A percentile compares a stretch with the other conserved stretches of the same genome.
Evolutionary conservation across 129 eudicot genomes (phyloP).

Genomic region (Glebionis coronaria): DNA sequence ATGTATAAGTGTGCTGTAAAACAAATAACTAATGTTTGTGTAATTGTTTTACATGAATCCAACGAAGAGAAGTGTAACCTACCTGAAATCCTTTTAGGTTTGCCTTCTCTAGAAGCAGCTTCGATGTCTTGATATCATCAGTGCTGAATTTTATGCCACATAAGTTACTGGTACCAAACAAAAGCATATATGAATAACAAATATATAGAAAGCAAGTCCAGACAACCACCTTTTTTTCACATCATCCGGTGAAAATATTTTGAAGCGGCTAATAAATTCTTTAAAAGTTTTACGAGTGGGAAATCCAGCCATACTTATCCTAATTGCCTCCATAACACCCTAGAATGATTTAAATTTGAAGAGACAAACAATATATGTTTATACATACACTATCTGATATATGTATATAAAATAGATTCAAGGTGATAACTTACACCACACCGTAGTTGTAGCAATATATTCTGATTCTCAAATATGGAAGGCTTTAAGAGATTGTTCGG

Average conservation of each 20-base stretch:
- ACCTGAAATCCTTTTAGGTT: slow-evolving; percentile 84
- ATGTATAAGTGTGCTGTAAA: neutral
- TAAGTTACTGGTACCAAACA: slow-evolving; percentile 6
- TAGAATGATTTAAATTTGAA: slow-evolving; percentile 24
- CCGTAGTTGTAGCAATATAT: slow-evolving; percentile 87
- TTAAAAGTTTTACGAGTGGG: slow-evolving; percentile 82
- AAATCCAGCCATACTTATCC: slow-evolving; percentile 95
- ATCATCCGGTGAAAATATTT: slow-evolving; percentile 66
- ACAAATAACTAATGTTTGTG: neutral
- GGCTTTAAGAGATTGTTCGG: slow-evolving; percentile 93
- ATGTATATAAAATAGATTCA: slow-evolving; percentile 8
- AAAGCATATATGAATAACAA: neutral
- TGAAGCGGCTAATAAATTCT: slow-evolving; percentile 68
- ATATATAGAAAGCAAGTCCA: neutral
- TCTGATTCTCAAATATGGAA: slow-evolving; percentile 69
- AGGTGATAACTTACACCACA: slow-evolving; percentile 75
- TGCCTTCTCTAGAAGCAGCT: slow-evolving; percentile 57
- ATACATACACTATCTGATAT: neutral
- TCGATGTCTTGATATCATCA: slow-evolving; percentile 60
- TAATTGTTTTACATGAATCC: neutral
- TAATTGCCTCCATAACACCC: slow-evolving; percentile 98
- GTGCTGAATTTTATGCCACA: slow-evolving; percentile 27
- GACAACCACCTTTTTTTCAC: slow-evolving; percentile 52
- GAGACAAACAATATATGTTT: neutral
- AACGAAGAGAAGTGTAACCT: slow-evolving; percentile 12